Percentiles rank a stretch among this genome's conserved stretches.
Evolutionary conservation across 2,329 filamentous ascomycete genomes (phyloP).

Genomic region (Exophiala oligosperma): DNA sequence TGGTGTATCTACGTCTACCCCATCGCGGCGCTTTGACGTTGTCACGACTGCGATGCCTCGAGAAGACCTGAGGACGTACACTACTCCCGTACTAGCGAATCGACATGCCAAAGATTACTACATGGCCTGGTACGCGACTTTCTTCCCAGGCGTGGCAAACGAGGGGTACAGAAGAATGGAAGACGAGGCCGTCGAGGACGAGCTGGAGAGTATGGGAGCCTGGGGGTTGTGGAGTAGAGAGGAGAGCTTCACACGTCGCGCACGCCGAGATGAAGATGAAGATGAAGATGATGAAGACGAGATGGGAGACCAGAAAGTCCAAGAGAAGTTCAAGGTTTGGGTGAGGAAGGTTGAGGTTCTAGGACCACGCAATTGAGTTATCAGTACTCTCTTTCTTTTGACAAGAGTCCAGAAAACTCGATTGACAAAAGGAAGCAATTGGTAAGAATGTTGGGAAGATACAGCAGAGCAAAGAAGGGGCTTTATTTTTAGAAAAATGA

Average conservation of each 20-base stretch:
- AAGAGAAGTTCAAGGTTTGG: slow-evolving; percentile 26
- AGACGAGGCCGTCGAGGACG: slow-evolving; percentile 22
- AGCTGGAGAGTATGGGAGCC: slow-evolving; percentile 10
- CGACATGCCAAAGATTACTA: slow-evolving; percentile 25
- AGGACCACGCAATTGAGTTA: slow-evolving; percentile 26
- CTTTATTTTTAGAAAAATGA: too few species aligned
- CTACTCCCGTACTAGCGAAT: slow-evolving; percentile 23
- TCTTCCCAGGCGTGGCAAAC: slow-evolving; percentile 21
- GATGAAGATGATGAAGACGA: neutral
- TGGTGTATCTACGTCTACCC: too few species aligned
- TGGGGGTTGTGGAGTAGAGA: slow-evolving; percentile 15
- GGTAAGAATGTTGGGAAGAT: neutral
- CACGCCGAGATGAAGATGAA: neutral
- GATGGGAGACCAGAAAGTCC: slow-evolving; percentile 2
- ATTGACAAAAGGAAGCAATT: neutral
- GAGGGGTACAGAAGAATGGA: slow-evolving; percentile 21
- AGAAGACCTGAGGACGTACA: slow-evolving; percentile 18
- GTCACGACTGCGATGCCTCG: slow-evolving; percentile 5
- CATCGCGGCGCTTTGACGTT: neutral
- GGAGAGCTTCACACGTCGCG: slow-evolving; percentile 15
- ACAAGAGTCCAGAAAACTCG: neutral
- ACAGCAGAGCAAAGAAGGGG: too few species aligned
- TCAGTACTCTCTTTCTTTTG: neutral
- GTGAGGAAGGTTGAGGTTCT: slow-evolving; percentile 21
- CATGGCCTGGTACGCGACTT: slow-evolving; percentile 22